These are phyloP conservation scores for Metarhizium humberi DNA, from an alignment of 2,329 filamentous ascomycete genomes.

Conservation along the genomic window DNA sequence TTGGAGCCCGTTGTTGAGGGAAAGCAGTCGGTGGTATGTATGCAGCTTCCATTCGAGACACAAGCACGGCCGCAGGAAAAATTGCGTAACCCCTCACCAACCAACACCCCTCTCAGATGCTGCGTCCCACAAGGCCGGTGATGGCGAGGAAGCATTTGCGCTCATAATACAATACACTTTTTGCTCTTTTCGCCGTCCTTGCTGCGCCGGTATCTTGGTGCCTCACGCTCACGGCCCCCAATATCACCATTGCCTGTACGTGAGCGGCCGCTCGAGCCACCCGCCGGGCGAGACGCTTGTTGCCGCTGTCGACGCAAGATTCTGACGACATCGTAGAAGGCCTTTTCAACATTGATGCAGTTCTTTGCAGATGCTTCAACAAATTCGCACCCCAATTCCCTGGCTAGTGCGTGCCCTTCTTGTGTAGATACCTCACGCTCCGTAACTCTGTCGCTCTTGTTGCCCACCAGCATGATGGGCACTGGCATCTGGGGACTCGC, in stretches of 20 bases:
- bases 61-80: not conserved
- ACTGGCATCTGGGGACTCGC: conserved; percentile 56
- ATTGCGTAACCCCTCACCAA: conserved; percentile 1
- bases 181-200: conserved; percentile 27
- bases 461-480: conserved; percentile 96
- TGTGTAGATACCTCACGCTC: conserved; percentile 95
- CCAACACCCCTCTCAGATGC: not conserved
- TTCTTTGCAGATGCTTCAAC: conserved; percentile 97
- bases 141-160: not conserved
- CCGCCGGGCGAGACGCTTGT: conserved; percentile 32
- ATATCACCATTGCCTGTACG: conserved; percentile 27
- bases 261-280: conserved; percentile 26
- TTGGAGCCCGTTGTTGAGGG: not conserved
- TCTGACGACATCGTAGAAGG: conserved; percentile 94
- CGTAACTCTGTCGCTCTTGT: conserved; percentile 95
- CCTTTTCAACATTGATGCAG: conserved; percentile 96
- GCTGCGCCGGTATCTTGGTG: conserved; percentile 21
- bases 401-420: conserved; percentile 84
- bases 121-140: not conserved
- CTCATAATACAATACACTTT: conserved; percentile 32
- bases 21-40: not conserved
- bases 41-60: not conserved
- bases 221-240: conserved; percentile 21
- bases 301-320: conserved; percentile 79
- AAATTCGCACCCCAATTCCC: conserved; percentile 90